Evolutionary conservation across 768 basidiomycete species (phyloP).

Genomic region (Lentinus brumalis): DNA sequence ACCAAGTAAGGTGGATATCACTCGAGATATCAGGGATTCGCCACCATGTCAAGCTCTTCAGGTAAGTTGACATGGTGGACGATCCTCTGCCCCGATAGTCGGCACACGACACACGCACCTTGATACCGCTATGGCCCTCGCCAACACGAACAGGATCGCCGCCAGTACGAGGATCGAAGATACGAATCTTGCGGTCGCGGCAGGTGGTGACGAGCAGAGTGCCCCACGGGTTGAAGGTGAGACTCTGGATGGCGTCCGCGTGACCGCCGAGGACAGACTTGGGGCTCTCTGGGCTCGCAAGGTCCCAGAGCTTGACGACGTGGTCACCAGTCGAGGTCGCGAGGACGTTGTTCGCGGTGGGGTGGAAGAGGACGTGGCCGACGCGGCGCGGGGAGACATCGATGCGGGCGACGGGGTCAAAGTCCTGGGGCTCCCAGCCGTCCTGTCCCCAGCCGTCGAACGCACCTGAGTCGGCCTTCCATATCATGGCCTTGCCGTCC

Average conservation of each 20-base stretch:
- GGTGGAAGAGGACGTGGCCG: constrained; percentile 91
- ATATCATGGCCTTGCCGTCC: constrained; percentile 91
- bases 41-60: too few relatives aligned
- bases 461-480: constrained; percentile 67
- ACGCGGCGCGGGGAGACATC: constrained; percentile 84
- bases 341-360: constrained; percentile 80
- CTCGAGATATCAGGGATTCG: too few relatives aligned
- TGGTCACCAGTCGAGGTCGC: constrained; percentile 86
- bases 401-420: constrained; percentile 83
- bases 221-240: constrained; percentile 83
- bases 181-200: constrained; percentile 86
- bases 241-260: constrained; percentile 82
- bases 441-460: constrained; percentile 90
- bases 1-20: too few relatives aligned
- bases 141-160: constrained; percentile 75
- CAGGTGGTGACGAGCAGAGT: constrained; percentile 85
- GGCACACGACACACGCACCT: too few relatives aligned
- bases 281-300: constrained; percentile 70
- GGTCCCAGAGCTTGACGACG: constrained; percentile 89
- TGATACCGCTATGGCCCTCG: constrained; percentile 93
- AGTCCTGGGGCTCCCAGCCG: constrained; percentile 78
- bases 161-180: constrained; percentile 89
- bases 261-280: constrained; percentile 69
- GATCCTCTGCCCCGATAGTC: too few relatives aligned
- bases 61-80: too few relatives aligned